These are phyloP conservation scores for Prillingera fragicola DNA, from an alignment of 1,284 basidiomycete genomes.

Conservation along the genomic window DNA sequence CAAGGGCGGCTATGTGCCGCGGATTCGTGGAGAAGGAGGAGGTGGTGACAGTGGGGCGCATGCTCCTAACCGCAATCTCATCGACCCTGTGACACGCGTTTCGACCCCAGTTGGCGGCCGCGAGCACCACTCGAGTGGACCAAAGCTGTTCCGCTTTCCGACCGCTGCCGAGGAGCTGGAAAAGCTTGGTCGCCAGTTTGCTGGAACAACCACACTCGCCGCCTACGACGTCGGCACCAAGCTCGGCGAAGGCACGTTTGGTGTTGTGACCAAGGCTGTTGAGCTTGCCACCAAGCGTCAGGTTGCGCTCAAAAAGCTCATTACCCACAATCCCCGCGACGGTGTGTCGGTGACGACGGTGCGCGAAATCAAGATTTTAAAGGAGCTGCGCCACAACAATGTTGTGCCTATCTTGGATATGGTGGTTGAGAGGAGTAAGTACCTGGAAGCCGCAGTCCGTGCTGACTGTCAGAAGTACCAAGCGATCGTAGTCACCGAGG, in stretches of 20 bases:
- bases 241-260: conserved; percentile 91
- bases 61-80: conserved; percentile 38
- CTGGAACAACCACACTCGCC: conserved; percentile 68
- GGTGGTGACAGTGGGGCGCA: conserved; percentile 40
- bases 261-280: conserved; percentile 82
- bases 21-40: too few relatives aligned
- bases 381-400: conserved; percentile 76
- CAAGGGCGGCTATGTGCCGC: conserved; percentile 18
- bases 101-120: conserved; percentile 13
- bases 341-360: conserved; percentile 87
- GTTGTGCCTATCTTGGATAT: conserved; percentile 89
- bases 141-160: conserved; percentile 45
- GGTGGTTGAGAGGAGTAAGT: conserved; percentile 56
- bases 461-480: conserved; percentile 18
- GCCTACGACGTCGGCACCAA: conserved; percentile 78
- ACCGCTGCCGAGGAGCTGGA: conserved; percentile 61
- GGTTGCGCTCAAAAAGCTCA: conserved; percentile 77
- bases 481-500: conserved; percentile 47
- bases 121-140: conserved; percentile 6
- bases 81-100: conserved; percentile 26
- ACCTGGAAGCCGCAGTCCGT: too few relatives aligned
- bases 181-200: conserved; percentile 63
- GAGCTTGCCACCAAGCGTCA: conserved; percentile 58
- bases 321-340: conserved; percentile 92
- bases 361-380: conserved; percentile 97